Evolutionary conservation across 768 basidiomycete species (phyloP), one percentile per base, ranked within the genome.

Genomic region (Tephrocybe sp.): DNA sequence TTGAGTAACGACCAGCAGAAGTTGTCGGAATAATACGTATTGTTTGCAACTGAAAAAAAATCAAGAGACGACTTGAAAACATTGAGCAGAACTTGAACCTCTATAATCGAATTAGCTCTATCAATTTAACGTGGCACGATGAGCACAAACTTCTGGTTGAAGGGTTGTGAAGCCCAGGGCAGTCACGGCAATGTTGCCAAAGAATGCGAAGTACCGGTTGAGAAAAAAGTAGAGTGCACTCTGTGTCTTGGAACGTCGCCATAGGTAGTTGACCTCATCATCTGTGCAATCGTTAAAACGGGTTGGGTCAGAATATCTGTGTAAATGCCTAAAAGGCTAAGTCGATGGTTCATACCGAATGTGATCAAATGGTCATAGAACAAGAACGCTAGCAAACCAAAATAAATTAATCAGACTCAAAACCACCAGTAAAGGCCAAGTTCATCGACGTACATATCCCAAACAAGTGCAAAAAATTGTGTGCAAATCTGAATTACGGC

Each of bases 121-220:
- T n/a, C n/a, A n/a, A n/a, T n/a, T n/a, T 35, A 5, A 35, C 32
- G 32, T n/a, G 16, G 13, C 32, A 30, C 28, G 28, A n/a, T 34
- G 16, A 5, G 36, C 18, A 21, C 67, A 16, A 35, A 69, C 67
- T 18, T 59, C 40, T 6, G 52, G 6, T 8, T 58, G 43, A 25
- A 70, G 40, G 13, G 64, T 59, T 34, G 60, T 55, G 51, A 70
- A 69, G 3, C 55, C 64, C 27, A 71, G 55, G 13, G 66, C 48
- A 2, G 60, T 55, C n/a, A 69, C 64, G 7, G 53, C 57, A 12
- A 72, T 56, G 40, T 70, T 71, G 25, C 70, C 73, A 35, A 76
- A 60, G 41, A 77, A 66, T 2, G 75, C 67, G 25, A 76, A 53
- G 47, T 83, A 83, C 5, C 80, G 75, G 52, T 79, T 78, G 27